A percentile compares a stretch with the other conserved stretches of the same genome.
Conservation (phyloP, 139 green algal species). For the Penium margaritaceum region DNA sequence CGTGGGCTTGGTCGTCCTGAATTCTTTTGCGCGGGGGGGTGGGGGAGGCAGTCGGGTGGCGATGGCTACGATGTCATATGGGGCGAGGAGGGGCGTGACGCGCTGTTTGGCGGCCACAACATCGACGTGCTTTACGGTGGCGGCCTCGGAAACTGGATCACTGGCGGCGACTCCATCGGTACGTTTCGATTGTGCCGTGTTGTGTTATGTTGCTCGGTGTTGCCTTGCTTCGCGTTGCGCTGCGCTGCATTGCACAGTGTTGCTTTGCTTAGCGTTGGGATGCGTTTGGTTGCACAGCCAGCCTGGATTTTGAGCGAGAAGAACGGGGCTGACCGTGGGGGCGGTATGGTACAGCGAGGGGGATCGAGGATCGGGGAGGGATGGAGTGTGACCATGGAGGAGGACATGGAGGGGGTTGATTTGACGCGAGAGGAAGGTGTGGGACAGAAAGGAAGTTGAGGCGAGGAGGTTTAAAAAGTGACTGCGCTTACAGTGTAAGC, state of each 20-base stretch:
- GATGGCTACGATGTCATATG: constrained; percentile 1
- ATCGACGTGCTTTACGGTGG: neutral
- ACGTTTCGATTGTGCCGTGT: neutral
- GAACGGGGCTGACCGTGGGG: too few species aligned
- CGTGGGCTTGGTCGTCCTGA: too few species aligned
- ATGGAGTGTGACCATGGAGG: too few species aligned
- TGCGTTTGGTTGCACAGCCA: neutral
- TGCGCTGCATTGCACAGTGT: neutral
- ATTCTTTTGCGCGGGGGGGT: too few species aligned
- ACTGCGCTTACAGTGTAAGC: too few species aligned
- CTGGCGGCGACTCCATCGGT: neutral
- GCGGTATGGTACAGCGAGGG: too few species aligned
- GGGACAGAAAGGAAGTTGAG: too few species aligned
- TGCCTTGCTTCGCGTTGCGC: neutral
- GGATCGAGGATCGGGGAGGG: too few species aligned
- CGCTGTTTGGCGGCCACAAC: constrained; percentile 17
- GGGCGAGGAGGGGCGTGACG: neutral
- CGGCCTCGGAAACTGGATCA: neutral
- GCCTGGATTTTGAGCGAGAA: too few species aligned
- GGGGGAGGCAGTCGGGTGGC: neutral
- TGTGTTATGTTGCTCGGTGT: neutral
- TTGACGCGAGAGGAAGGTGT: too few species aligned
- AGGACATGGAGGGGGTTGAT: too few species aligned
- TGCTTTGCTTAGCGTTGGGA: neutral
- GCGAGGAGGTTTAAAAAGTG: too few species aligned